Base-by-base conservation (phyloP, 1,284 basidiomycete genomes). In the Cutaneotrichosporon spelunceum region DNA sequence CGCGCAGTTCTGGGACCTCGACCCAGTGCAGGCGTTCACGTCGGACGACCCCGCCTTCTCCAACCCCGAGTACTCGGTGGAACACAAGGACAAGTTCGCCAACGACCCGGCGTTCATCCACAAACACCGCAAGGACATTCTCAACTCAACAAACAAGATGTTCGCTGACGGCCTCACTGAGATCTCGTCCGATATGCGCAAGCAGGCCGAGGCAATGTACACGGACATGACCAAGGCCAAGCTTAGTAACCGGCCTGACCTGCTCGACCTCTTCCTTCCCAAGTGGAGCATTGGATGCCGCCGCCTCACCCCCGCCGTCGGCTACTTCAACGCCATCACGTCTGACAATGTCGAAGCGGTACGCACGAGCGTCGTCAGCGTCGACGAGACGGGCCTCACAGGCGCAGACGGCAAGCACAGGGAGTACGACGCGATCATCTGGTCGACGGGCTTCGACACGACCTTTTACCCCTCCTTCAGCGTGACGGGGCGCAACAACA, bases 241-340 rank as follows among this genome's bases (percentile, higher is more conserved):
- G 42, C 52, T 67, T 27, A 57, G 47, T 33, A 65, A 70, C 29
- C 58, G 64, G 44, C 64, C 60, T 11, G 55, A 56, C 30, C 42
- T 68, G 29, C 63, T 70, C 29, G 67, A 65, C 21, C 65, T 68
- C 57, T 62, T 72, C 39, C 68, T 69, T 16, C 57, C 61, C 34
- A 59, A 63, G 39, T 63, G 45, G 61, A 60, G 67, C 3, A 70
- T 76, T 27, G 74, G 72, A 1, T 77, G 73, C 61, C 65, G 62
- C 26, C 61, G 75, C 4, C 68, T 71, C 3, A 77, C 75, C 0
- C 75, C 75, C 13, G 75, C 72, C 1, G 68, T 69, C 23, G 74
- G 74, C 10, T 77, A 72, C 65, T 68, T 77, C 57, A 68, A 75
- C 53, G 71, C 75, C 2, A 53, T 77, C 21, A 60, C 64, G 13